These are phyloP conservation scores for Aspergillus ochraceus DNA, from an alignment of 2,329 filamentous ascomycete species.

Conservation along the genomic window DNA sequence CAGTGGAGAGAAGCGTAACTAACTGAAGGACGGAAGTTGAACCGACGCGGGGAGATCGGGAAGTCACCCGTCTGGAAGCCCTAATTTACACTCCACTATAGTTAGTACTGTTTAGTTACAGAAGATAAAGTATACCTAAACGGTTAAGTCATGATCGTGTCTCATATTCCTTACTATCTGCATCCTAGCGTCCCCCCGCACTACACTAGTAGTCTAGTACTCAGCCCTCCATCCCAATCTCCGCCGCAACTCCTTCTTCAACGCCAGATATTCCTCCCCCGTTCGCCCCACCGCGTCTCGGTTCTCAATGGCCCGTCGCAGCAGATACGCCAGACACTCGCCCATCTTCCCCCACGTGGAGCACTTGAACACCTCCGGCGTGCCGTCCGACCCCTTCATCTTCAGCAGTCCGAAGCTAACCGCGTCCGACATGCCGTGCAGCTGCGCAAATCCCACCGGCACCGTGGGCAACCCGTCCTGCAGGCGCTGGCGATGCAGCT, in stretches of 20 bases:
- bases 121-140: no score
- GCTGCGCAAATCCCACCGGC: conserved; percentile 55
- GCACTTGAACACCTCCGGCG: conserved; percentile 55
- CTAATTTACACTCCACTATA: no score
- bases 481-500: conserved; percentile 49
- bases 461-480: conserved; percentile 43
- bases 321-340: conserved; percentile 78
- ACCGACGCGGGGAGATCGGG: no score
- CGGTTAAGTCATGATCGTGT: no score
- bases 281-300: conserved; percentile 58
- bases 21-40: no score
- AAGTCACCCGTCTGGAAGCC: no score
- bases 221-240: background rate
- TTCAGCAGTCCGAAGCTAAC: conserved; percentile 56
- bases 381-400: conserved; percentile 32
- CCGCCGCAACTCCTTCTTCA: conserved; percentile 23
- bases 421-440: conserved; percentile 63
- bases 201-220: no score
- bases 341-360: conserved; percentile 57
- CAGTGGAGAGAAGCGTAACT: no score
- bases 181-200: no score
- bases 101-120: no score
- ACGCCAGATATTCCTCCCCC: conserved; percentile 39
- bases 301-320: conserved; percentile 60
- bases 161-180: no score